Base-by-base conservation (phyloP, 2,329 filamentous ascomycete genomes). In the Elsinoe fawcettii region DNA sequence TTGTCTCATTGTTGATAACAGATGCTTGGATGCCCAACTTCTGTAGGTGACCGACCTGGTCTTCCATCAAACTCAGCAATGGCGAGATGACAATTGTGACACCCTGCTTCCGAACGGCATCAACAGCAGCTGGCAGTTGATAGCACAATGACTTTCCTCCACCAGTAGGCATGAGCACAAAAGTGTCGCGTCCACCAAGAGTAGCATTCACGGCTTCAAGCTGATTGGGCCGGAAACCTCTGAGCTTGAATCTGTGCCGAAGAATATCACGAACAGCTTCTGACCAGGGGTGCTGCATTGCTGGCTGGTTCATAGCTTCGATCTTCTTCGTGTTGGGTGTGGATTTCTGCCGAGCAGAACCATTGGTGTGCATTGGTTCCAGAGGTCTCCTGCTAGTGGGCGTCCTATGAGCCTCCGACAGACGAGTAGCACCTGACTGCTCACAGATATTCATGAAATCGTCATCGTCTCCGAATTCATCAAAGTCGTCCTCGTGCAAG, bases 81-180 rank as follows among this genome's bases (percentile, higher is more conserved):
- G 93, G 93, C 0, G 92, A 97, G n/a, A 99, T 83, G 2, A 99
- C 93, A 56, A 99, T 80, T 0, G 92, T 97, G 22, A 99, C 84
- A 2, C 93, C 95, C 32, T 77, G 77, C 0, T 92, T 97, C 65
- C 81, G 87, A 43, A 93, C 93, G 46, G 83, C 87, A 49, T 79
- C 82, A 30, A 99, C 79, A 18, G 97, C 81, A 1, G 93, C 89
- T 12, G 93, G 95, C 11, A 99, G 75, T 70, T 99, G 95, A 69
- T 99, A 99, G 70, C 93, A 97, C 1, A 99, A 77, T 1, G 92
- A 97, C 69, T 99, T 99, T 41, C 93, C 93, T 60, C 93, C 93
- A 55, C 93, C 93, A 0, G 93, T 99, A 2, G 95, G 93, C 93
- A 99, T 99, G 37, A 99, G 77, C 14, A 99, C 87, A 69, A 99